A percentile compares a stretch with the other conserved stretches of the same genome.
Conservation (phyloP, 2,329 filamentous ascomycete species). For the Thyridium curvatum region DNA sequence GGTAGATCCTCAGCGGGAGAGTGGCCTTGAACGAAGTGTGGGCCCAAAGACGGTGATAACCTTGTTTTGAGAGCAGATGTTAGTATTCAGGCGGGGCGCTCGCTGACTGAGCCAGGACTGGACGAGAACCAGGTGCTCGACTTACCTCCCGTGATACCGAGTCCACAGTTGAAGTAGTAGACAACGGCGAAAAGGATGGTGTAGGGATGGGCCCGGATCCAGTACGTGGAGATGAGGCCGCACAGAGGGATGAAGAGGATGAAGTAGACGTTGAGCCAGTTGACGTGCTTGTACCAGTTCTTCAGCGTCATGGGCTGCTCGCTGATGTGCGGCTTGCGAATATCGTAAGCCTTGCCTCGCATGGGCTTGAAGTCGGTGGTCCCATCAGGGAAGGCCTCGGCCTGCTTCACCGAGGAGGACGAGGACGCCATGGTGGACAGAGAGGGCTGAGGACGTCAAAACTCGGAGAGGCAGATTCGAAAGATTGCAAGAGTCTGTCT, state of each 20-base stretch:
- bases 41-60: slow-evolving; percentile 80
- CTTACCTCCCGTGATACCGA: slow-evolving; percentile 73
- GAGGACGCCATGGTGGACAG: slow-evolving; percentile 20
- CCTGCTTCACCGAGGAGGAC: slow-evolving; percentile 34
- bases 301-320: slow-evolving; percentile 71
- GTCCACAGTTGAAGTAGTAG: slow-evolving; percentile 80
- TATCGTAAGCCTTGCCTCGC: slow-evolving; percentile 41
- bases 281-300: slow-evolving; percentile 90
- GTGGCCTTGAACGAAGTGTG: slow-evolving; percentile 78
- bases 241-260: slow-evolving; percentile 72
- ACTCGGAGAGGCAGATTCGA: background rate
- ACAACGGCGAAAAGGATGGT: slow-evolving; percentile 67
- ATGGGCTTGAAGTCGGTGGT: slow-evolving; percentile 50
- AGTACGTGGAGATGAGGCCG: slow-evolving; percentile 69
- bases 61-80: slow-evolving; percentile 20
- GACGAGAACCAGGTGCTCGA: slow-evolving; percentile 1
- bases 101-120: background rate
- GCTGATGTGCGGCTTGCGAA: slow-evolving; percentile 75
- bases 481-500: slow-evolving; percentile 3
- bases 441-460: slow-evolving; percentile 4
- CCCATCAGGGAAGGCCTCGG: slow-evolving; percentile 40
- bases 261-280: slow-evolving; percentile 84
- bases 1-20: slow-evolving; percentile 71
- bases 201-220: slow-evolving; percentile 67
- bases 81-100: background rate